These are phyloP conservation scores for Asparagopsis taxiformis DNA, from an alignment of 31 red algal genomes.

Conservation along the genomic window DNA sequence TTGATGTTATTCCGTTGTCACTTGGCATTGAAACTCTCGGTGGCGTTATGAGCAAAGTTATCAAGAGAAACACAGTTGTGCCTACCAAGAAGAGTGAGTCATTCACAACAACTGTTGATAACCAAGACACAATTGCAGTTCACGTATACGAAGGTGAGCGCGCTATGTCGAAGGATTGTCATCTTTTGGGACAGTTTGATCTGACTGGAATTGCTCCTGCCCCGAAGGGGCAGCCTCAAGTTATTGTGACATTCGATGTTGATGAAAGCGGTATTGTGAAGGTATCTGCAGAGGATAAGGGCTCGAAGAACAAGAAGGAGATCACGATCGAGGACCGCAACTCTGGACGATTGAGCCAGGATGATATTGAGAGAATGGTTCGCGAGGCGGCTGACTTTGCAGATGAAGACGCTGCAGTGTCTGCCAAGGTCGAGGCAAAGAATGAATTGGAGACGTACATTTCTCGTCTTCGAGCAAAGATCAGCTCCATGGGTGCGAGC, in stretches of 20 bases:
- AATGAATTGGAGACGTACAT: slow-evolving; percentile 87
- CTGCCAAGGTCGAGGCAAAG: slow-evolving; percentile 81
- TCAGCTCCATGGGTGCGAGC: slow-evolving; percentile 65
- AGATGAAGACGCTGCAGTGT: slow-evolving; percentile 83
- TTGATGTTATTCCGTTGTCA: slow-evolving; percentile 94
- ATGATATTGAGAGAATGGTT: slow-evolving; percentile 95
- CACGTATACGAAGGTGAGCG: slow-evolving; percentile 97
- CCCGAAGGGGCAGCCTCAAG: slow-evolving; percentile 91
- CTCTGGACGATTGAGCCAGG: slow-evolving; percentile 71
- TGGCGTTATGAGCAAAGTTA: slow-evolving; percentile 94
- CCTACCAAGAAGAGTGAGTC: slow-evolving; percentile 91
- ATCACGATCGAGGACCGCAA: slow-evolving; percentile 90
- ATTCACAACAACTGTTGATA: slow-evolving; percentile 93
- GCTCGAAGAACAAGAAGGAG: slow-evolving; percentile 80
- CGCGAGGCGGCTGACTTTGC: slow-evolving; percentile 88
- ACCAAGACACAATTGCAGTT: slow-evolving; percentile 85
- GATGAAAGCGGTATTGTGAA: slow-evolving; percentile 97
- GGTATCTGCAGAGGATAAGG: slow-evolving; percentile 94
- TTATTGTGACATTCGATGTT: slow-evolving; percentile 97
- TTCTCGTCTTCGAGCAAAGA: slow-evolving; percentile 45
- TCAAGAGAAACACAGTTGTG: slow-evolving; percentile 87
- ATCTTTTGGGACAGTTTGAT: slow-evolving; percentile 93
- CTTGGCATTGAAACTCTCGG: slow-evolving; percentile 98
- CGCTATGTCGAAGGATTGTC: slow-evolving; percentile 90
- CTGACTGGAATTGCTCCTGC: slow-evolving; percentile 83